Evolutionary conservation across 2,329 filamentous ascomycete genomes (phyloP).

Genomic region (Dothideomycetes sp.): DNA sequence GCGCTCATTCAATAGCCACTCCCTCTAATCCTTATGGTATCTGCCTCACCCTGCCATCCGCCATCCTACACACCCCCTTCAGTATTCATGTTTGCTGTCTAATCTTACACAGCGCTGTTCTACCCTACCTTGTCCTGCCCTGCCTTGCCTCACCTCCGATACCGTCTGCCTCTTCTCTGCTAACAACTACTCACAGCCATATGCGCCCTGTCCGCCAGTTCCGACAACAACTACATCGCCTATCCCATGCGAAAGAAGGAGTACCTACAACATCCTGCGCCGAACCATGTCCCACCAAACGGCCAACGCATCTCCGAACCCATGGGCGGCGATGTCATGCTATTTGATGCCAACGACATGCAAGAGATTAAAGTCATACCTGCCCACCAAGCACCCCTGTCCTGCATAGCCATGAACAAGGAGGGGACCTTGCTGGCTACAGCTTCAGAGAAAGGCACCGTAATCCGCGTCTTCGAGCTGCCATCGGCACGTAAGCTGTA

Average conservation of each 20-base stretch:
- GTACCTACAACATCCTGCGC: conserved; percentile 23
- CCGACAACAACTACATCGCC: conserved; percentile 89
- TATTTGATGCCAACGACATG: conserved; percentile 80
- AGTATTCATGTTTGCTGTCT: too few relatives aligned
- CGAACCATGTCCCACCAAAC: conserved; percentile 69
- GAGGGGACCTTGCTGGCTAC: conserved; percentile 88
- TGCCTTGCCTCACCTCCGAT: too few relatives aligned
- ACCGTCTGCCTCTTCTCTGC: too few relatives aligned
- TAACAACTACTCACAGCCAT: too few relatives aligned
- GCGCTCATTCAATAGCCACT: conserved; percentile 84
- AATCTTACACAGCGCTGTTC: too few relatives aligned
- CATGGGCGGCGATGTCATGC: conserved; percentile 81
- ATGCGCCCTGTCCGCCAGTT: conserved; percentile 88
- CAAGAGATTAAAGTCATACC: conserved; percentile 94
- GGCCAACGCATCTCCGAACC: conserved; percentile 64
- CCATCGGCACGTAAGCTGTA: conserved; percentile 87
- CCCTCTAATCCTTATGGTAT: conserved; percentile 76
- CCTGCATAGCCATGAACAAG: conserved; percentile 81
- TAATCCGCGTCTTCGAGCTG: conserved; percentile 90
- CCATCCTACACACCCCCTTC: too few relatives aligned
- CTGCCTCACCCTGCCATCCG: too few relatives aligned
- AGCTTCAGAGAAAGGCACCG: conserved; percentile 92
- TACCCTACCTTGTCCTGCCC: too few relatives aligned
- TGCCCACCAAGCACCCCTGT: conserved; percentile 84
- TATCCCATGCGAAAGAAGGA: conserved; percentile 72